Evolutionary conservation across 2,329 filamentous ascomycete species (phyloP).

Genomic region (Venturia aucupariae): DNA sequence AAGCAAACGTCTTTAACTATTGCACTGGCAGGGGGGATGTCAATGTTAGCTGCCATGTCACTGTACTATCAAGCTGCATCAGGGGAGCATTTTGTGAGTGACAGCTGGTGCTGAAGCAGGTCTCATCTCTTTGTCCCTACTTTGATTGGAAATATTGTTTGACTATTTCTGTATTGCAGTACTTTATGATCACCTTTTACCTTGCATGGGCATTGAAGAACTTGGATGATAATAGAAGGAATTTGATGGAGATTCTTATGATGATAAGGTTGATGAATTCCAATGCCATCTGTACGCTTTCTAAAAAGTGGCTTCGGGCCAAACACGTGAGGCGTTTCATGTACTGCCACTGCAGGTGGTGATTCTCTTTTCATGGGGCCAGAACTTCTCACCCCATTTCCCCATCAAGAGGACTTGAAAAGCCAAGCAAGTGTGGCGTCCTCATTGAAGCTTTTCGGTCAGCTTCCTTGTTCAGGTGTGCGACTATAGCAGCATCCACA

Average conservation of each 20-base stretch:
- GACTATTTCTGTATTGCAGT: not conserved
- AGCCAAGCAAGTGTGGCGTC: not conserved
- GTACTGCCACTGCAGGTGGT: not conserved
- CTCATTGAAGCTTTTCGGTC: not conserved
- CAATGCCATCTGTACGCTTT: too few species aligned
- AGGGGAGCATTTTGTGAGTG: not conserved
- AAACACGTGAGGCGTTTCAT: not conserved
- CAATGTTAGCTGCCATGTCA: not conserved
- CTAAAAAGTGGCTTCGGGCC: too few species aligned
- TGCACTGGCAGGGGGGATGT: too few species aligned
- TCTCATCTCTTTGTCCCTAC: not conserved
- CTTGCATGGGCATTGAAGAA: too few species aligned
- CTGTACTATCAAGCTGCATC: too few species aligned
- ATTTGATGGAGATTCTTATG: too few species aligned
- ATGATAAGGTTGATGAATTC: too few species aligned
- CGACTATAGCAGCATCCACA: not conserved
- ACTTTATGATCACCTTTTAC: not conserved
- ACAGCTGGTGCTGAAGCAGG: not conserved
- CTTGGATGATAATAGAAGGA: too few species aligned
- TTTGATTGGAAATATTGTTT: not conserved
- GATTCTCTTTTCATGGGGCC: not conserved
- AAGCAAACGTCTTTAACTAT: too few species aligned
- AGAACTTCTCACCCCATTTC: not conserved
- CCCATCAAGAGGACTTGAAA: not conserved
- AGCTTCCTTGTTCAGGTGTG: not conserved